Evolutionary conservation across 2,329 filamentous ascomycete species (phyloP).

Genomic region (Erysiphe pulchra): DNA sequence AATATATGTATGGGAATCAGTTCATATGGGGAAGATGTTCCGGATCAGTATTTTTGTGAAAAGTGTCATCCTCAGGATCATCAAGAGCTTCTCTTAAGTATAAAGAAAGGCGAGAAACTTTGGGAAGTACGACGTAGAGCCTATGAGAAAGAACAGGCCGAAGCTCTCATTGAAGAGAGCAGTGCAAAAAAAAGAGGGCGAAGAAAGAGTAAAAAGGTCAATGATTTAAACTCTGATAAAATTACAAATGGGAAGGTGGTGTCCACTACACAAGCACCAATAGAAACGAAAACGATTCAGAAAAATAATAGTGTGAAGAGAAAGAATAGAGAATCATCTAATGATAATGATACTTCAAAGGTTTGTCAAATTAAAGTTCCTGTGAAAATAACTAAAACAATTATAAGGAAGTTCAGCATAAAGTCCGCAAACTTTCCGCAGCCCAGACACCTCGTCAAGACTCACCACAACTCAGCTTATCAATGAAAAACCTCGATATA

Average conservation of each 20-base stretch:
- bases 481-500: constrained; percentile 26
- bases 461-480: constrained; percentile 19
- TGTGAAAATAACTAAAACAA: constrained; percentile 1
- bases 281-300: constrained; percentile 17
- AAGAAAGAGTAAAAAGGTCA: constrained; percentile 35
- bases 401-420: constrained; percentile 18
- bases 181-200: constrained; percentile 23
- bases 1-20: constrained; percentile 82
- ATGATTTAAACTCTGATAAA: constrained; percentile 28
- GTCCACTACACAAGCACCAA: constrained; percentile 6
- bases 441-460: constrained; percentile 13
- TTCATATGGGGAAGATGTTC: constrained; percentile 47
- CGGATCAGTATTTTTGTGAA: constrained; percentile 80
- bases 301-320: constrained; percentile 23
- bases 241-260: constrained; percentile 16
- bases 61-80: constrained; percentile 53
- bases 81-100: constrained; percentile 50
- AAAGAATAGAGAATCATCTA: constrained; percentile 30
- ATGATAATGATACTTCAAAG: constrained; percentile 22
- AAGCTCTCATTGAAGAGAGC: constrained; percentile 23
- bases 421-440: constrained; percentile 30
- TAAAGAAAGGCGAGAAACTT: constrained; percentile 56
- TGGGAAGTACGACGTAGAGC: constrained; percentile 50
- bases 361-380: constrained; percentile 13
- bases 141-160: constrained; percentile 28